Conservation (phyloP, 192 early-diverging fungal species). For the Diversispora eburnea region DNA sequence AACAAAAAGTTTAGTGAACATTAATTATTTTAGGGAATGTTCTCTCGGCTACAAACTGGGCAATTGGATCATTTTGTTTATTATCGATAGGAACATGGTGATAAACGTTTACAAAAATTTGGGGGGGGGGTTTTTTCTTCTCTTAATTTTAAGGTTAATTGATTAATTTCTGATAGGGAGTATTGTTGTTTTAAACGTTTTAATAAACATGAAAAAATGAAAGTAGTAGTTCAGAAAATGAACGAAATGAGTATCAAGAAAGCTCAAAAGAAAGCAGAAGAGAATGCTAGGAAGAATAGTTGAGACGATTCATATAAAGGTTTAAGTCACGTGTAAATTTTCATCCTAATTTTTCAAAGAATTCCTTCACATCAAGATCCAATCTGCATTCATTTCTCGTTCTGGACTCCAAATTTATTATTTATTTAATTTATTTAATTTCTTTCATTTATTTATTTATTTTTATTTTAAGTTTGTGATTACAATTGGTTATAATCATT, state of each 20-base stretch:
- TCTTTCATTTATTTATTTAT: too few relatives aligned
- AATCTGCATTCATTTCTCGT: too few relatives aligned
- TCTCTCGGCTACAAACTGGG: constrained; percentile 40
- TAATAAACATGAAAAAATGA: neutral
- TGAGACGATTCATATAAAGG: too few relatives aligned
- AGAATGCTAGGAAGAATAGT: neutral
- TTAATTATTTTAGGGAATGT: constrained; percentile 32
- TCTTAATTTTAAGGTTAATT: neutral
- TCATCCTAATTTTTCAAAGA: too few relatives aligned
- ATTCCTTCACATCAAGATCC: too few relatives aligned
- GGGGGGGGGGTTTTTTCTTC: neutral
- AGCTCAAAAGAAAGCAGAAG: constrained; percentile 3
- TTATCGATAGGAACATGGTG: constrained; percentile 32
- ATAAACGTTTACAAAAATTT: constrained; percentile 10
- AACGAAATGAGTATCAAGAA: constrained; percentile 9
- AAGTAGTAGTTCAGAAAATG: constrained; percentile 17
- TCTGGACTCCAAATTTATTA: too few relatives aligned
- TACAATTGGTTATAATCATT: too few relatives aligned
- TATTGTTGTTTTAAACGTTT: neutral
- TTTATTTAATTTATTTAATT: too few relatives aligned
- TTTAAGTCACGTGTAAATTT: too few relatives aligned
- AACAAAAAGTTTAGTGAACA: neutral
- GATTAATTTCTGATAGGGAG: constrained; percentile 13
- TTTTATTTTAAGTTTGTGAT: too few relatives aligned
- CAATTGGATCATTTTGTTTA: constrained; percentile 39